Evolutionary conservation across 371 early-diverging fungal genomes (phyloP), one percentile per base, ranked within the genome.

Genomic region (Mucor irregularis): DNA sequence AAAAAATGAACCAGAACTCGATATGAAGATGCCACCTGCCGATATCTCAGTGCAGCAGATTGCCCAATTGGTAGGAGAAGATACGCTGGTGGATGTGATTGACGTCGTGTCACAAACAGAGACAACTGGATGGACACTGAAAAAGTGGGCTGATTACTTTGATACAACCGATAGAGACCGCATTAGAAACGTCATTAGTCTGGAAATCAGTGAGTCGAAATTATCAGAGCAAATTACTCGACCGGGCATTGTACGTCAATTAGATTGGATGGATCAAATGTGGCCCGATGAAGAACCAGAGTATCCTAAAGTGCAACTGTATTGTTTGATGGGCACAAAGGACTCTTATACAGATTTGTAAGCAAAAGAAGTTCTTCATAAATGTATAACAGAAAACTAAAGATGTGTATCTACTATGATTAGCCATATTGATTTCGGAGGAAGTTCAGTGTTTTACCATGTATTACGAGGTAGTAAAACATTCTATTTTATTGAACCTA

Each of bases 341-440:
- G 89, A 90, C 44, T 88, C 91, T 5, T 95, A 89, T 64, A 95
- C 94, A 16, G 95, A 95, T 59, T 91, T 91, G 89, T 89, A 78
- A 71, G 85, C 31, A 4, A n/a, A n/a, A n/a, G n/a, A n/a, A n/a
- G n/a, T n/a, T n/a, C n/a, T n/a, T n/a, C n/a, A n/a, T n/a, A n/a
- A n/a, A n/a, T n/a, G n/a, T n/a, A n/a, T n/a, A 14, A 28, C 6
- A 1, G 3, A 35, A 34, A 14, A 37, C 37, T 35, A 26, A 17
- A 30, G 10, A n/a, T n/a, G n/a, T n/a, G n/a, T n/a, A n/a, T n/a
- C n/a, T n/a, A n/a, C n/a, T n/a, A n/a, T 22, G 14, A 54, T 1
- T 58, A 82, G 81, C 60, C 94, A 94, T 69, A 86, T 95, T 51
- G 96, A 95, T 72, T 94, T 95, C 72, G 94, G 93, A 21, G 96